Evolutionary conservation across 2,329 filamentous ascomycete genomes (phyloP).

Genomic region (Diaporthe citrichinensis): DNA sequence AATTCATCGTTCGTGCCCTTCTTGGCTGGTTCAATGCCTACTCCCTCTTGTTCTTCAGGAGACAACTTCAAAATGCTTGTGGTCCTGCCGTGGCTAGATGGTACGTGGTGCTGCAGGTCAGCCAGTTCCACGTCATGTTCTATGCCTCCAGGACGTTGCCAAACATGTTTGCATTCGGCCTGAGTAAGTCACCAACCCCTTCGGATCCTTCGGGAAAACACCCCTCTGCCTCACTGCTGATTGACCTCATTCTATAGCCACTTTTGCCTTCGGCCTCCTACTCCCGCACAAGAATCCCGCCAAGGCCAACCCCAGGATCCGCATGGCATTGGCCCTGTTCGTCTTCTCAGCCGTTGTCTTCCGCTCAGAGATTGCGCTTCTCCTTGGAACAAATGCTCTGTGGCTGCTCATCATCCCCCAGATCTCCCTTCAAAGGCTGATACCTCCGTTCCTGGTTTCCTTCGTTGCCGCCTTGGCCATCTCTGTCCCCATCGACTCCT

Average conservation of each 20-base stretch:
- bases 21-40: constrained; percentile 83
- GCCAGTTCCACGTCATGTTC: constrained; percentile 93
- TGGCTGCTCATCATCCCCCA: constrained; percentile 72
- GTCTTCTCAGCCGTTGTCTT: constrained; percentile 88
- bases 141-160: constrained; percentile 93
- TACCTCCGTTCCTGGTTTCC: constrained; percentile 76
- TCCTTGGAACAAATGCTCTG: constrained; percentile 78
- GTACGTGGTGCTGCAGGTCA: constrained; percentile 83
- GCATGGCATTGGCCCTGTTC: constrained; percentile 79
- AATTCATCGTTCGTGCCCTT: constrained; percentile 78
- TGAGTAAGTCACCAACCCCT: constrained; percentile 72
- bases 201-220: neutral
- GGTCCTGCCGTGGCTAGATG: constrained; percentile 79
- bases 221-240: neutral
- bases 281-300: constrained; percentile 54
- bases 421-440: constrained; percentile 68
- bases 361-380: constrained; percentile 87
- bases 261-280: constrained; percentile 70
- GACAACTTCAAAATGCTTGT: constrained; percentile 75
- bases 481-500: constrained; percentile 86
- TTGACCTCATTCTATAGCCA: constrained; percentile 63
- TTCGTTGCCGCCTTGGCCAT: constrained; percentile 75
- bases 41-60: constrained; percentile 76
- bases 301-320: constrained; percentile 61
- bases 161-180: constrained; percentile 94